These are phyloP conservation scores for Corylus americana DNA, from an alignment of 306 rosid species.

Conservation along the genomic window DNA sequence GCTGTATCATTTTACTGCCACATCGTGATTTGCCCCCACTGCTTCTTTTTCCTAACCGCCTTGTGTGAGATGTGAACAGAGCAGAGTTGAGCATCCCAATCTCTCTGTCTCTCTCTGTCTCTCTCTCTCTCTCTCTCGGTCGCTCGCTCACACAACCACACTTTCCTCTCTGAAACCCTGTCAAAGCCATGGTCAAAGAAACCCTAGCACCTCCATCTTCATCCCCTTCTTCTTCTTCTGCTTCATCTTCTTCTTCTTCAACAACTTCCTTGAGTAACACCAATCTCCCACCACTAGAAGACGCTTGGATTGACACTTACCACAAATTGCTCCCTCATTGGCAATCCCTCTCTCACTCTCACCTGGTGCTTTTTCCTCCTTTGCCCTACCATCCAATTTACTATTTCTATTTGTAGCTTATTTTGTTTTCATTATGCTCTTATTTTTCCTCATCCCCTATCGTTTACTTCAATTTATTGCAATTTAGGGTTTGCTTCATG, in stretches of 20 bases:
- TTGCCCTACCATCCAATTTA: neutral
- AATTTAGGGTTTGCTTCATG: neutral
- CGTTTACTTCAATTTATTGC: neutral
- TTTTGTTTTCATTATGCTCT: neutral
- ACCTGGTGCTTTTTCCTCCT: conserved; percentile 30
- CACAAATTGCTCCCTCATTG: conserved; percentile 48
- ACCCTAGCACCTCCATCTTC: neutral
- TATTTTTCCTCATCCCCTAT: neutral
- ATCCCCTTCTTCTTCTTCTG: neutral
- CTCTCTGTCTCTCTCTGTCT: neutral
- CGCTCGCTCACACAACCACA: neutral
- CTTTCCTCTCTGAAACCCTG: neutral
- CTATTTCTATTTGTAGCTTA: neutral
- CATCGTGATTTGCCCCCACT: neutral
- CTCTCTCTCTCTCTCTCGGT: neutral
- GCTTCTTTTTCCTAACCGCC: neutral
- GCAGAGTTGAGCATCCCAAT: conserved; percentile 5
- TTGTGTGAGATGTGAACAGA: conserved; percentile 1
- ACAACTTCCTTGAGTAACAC: conserved; percentile 25
- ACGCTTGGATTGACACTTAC: conserved; percentile 52
- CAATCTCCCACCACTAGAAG: conserved; percentile 42
- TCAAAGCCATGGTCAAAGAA: neutral
- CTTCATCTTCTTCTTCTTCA: neutral
- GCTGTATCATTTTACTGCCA: neutral
- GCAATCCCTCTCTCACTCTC: conserved; percentile 42